Base-by-base conservation (phyloP, 805 yeast genomes). In the Wickerhamiella kurtzmanii region DNA sequence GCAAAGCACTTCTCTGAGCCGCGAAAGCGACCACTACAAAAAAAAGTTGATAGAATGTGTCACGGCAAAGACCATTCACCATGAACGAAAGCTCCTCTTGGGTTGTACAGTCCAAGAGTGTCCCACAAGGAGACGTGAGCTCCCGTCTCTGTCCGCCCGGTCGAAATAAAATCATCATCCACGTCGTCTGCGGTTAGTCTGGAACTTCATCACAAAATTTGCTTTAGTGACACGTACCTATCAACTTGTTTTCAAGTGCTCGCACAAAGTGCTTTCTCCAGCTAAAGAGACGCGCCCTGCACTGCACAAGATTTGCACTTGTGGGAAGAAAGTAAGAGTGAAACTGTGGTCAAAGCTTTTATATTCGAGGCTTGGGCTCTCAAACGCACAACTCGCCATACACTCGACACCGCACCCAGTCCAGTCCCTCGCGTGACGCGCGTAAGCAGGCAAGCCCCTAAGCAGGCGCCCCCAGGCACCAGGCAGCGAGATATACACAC, bases 71-170 rank as follows among this genome's bases (percentile, higher is more conserved):
- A 56, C 60, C 59, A 53, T 48, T 56, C 59, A 56, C 50, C 50
- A 50, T 18, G 6, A 44, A 44, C 43, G 40, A 44, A 32, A 43
- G 25, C 37, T 46, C 55, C 58, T 54, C 42, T 45, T 48, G 47
- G 56, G 58, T 45, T 56, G 60, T 56, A 56, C 60, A 48, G 60
- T 57, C 60, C 43, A 41, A 44, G 44, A 54, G 46, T 56, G 55
- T 54, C 48, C 46, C 32, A 6, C 11, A 11, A 6, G 15, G 39
- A 44, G 25, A 41, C 52, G 53, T 37, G 56, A 46, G 39, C 39
- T 35, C 19, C 40, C 40, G 41, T 40, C 39, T 62, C 56, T 53
- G 66, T 61, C 66, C 66, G 66, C 66, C 66, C 66, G 66, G 66
- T 62, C 66, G 64, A 58, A 53, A 52, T 51, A 50, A 52, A 44